These are phyloP conservation scores for Pichia nakasei DNA, from an alignment of 805 yeast genomes.

Conservation along the genomic window DNA sequence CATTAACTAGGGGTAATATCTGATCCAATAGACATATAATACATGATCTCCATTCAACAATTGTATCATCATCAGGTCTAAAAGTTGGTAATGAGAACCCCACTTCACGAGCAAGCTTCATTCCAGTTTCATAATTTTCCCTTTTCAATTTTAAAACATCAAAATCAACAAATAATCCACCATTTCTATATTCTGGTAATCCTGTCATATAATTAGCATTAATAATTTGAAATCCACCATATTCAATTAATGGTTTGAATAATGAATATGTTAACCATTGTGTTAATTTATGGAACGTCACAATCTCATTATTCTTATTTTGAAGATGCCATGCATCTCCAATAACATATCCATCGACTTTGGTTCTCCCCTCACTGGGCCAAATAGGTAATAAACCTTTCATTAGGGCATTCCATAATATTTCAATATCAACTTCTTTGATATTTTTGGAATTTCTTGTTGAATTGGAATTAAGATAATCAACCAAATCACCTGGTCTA, in stretches of 20 bases:
- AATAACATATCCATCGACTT: constrained; percentile 39
- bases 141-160: constrained; percentile 42
- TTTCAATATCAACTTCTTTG: constrained; percentile 34
- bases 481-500: constrained; percentile 43
- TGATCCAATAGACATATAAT: constrained; percentile 50
- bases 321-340: constrained; percentile 57
- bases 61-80: constrained; percentile 46
- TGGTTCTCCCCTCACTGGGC: constrained; percentile 49
- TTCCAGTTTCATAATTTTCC: constrained; percentile 30
- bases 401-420: constrained; percentile 49
- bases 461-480: constrained; percentile 30
- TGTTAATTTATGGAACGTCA: constrained; percentile 57
- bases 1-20: constrained; percentile 43
- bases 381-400: constrained; percentile 49
- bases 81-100: constrained; percentile 38
- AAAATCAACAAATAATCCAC: constrained; percentile 53
- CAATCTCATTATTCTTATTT: constrained; percentile 33
- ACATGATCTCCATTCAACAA: constrained; percentile 61
- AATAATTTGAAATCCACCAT: constrained; percentile 33
- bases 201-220: constrained; percentile 42
- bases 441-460: constrained; percentile 9
- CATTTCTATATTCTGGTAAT: constrained; percentile 55
- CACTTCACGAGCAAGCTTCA: constrained; percentile 26
- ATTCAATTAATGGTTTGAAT: constrained; percentile 40
- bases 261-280: constrained; percentile 63